Percentiles rank a stretch among this genome's conserved stretches.
Evolutionary conservation across 2,329 filamentous ascomycete genomes (phyloP).

Genomic region (Cordyceps javanica): DNA sequence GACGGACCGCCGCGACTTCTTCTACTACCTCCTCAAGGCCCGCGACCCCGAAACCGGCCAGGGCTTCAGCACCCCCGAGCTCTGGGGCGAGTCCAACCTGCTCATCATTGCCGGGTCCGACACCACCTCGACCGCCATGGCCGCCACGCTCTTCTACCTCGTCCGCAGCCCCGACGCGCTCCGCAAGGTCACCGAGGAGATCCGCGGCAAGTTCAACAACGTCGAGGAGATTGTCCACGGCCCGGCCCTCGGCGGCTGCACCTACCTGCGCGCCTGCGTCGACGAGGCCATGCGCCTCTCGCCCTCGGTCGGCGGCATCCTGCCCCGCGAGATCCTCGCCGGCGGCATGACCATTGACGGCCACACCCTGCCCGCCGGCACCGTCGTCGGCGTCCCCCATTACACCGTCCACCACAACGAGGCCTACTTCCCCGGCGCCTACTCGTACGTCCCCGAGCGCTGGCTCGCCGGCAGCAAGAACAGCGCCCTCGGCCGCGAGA

Average conservation of each 20-base stretch:
- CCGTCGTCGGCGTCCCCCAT: slow-evolving; percentile 57
- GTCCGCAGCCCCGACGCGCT: slow-evolving; percentile 45
- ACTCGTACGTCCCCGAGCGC: slow-evolving; percentile 55
- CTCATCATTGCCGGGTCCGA: slow-evolving; percentile 68
- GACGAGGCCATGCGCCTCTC: slow-evolving; percentile 61
- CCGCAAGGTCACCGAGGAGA: slow-evolving; percentile 41
- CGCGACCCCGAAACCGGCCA: slow-evolving; percentile 65
- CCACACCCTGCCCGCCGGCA: slow-evolving; percentile 49
- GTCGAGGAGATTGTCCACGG: slow-evolving; percentile 52
- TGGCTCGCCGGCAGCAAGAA: slow-evolving; percentile 50
- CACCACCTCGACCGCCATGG: slow-evolving; percentile 64
- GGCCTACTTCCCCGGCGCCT: slow-evolving; percentile 54
- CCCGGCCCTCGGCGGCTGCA: slow-evolving; percentile 40
- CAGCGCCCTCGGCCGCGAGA: slow-evolving; percentile 28
- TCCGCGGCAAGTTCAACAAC: slow-evolving; percentile 43
- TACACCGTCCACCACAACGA: slow-evolving; percentile 65
- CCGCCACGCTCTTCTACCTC: slow-evolving; percentile 58
- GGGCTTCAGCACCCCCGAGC: slow-evolving; percentile 58
- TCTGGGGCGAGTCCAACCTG: slow-evolving; percentile 66
- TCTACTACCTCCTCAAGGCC: slow-evolving; percentile 67
- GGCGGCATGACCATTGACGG: slow-evolving; percentile 52
- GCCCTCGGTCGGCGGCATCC: slow-evolving; percentile 53
- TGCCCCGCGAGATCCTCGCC: slow-evolving; percentile 52
- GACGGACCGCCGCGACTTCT: slow-evolving; percentile 66
- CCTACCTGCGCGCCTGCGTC: slow-evolving; percentile 58